Evolutionary conservation across 768 basidiomycete genomes (phyloP).

Genomic region (Tylopilus felleus): DNA sequence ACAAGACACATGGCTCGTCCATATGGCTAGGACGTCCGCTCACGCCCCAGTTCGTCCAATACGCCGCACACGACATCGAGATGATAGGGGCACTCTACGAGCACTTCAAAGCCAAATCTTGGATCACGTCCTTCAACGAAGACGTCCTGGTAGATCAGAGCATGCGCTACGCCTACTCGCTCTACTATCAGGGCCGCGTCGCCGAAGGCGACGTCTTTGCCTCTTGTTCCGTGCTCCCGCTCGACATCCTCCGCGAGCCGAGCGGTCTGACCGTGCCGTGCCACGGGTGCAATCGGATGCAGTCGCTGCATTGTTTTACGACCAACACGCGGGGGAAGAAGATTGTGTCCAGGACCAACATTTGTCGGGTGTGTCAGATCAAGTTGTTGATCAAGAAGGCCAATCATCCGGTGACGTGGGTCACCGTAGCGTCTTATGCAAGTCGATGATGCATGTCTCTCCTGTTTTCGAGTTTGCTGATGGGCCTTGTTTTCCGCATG

Average conservation of each 20-base stretch:
- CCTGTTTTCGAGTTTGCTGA: constrained; percentile 4
- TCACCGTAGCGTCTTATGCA: constrained; percentile 16
- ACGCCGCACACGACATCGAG: constrained; percentile 42
- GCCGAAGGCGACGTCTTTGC: constrained; percentile 24
- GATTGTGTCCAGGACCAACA: constrained; percentile 22
- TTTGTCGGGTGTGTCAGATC: constrained; percentile 32
- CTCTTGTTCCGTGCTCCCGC: constrained; percentile 20
- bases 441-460: not conserved
- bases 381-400: constrained; percentile 28
- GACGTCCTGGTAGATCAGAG: constrained; percentile 20
- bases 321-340: constrained; percentile 8
- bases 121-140: constrained; percentile 22
- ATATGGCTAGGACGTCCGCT: constrained; percentile 40
- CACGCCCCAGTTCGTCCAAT: constrained; percentile 33
- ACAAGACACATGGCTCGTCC: constrained; percentile 26
- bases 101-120: constrained; percentile 27
- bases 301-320: constrained; percentile 30
- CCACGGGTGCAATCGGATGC: constrained; percentile 25
- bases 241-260: constrained; percentile 28
- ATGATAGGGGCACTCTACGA: constrained; percentile 37
- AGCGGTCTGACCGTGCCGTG: constrained; percentile 23
- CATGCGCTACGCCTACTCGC: constrained; percentile 29
- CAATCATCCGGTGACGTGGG: constrained; percentile 20
- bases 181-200: constrained; percentile 28
- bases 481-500: not conserved